Percentiles rank a stretch among this genome's conserved stretches.
phyloP scores from a whole-genome alignment of 2,329 filamentous ascomycete species.

The Plenodomus tracheiphilus region DNA sequence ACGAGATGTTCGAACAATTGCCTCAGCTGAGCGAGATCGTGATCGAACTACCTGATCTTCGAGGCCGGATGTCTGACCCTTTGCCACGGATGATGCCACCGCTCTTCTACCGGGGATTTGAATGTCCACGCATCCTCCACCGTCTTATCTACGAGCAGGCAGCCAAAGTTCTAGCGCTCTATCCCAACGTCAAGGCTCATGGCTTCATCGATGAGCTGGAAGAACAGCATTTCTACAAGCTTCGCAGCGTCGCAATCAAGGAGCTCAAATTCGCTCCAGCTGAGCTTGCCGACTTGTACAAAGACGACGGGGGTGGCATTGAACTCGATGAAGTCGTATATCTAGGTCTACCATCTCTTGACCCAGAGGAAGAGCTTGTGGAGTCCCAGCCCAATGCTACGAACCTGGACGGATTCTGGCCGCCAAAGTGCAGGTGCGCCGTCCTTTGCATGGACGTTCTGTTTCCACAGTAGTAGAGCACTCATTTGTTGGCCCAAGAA shows the following conservation, averaged over 20 bases:
- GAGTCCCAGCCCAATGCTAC: not conserved
- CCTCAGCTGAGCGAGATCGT: constrained; percentile 25
- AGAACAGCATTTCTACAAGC: constrained; percentile 6
- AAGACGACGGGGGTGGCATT: constrained; percentile 19
- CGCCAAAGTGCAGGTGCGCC: constrained; percentile 17
- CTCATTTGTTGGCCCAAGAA: not conserved
- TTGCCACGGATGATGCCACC: constrained; percentile 2
- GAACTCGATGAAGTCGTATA: constrained; percentile 6
- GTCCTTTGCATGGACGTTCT: constrained; percentile 4
- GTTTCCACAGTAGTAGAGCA: not conserved
- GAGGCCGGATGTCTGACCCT: constrained; percentile 8
- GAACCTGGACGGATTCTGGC: constrained; percentile 11
- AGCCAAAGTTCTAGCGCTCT: constrained; percentile 16
- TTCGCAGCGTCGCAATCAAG: constrained; percentile 2
- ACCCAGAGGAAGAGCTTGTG: not conserved
- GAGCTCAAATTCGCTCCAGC: constrained; percentile 8
- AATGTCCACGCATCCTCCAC: constrained; percentile 28
- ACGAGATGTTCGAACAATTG: constrained; percentile 24
- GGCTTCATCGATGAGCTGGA: constrained; percentile 29
- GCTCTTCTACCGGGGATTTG: constrained; percentile 20
- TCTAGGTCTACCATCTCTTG: not conserved
- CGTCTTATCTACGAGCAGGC: constrained; percentile 30
- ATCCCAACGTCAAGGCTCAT: constrained; percentile 10
- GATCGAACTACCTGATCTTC: constrained; percentile 18
- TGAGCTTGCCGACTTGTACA: constrained; percentile 20